These are phyloP conservation scores for Euptelea pleiosperma DNA, from an alignment of 164 flowering plant species.

Conservation along the genomic window DNA sequence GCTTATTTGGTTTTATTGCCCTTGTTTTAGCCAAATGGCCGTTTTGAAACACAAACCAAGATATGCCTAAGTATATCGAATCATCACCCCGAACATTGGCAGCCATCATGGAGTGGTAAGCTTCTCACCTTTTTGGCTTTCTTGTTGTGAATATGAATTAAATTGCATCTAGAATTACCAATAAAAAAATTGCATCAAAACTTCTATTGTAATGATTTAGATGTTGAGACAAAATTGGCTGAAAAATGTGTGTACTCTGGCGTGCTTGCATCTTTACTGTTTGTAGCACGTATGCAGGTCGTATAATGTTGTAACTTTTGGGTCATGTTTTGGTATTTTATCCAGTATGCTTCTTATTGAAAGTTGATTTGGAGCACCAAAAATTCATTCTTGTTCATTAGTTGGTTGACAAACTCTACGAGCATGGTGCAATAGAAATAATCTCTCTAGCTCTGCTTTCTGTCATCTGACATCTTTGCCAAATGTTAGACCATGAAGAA, in stretches of 20 bases:
- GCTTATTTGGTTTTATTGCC: conserved; percentile 1
- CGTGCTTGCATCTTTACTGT: too few species aligned
- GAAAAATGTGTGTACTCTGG: too few species aligned
- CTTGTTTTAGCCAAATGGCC: conserved; percentile 84
- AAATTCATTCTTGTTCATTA: conserved; percentile 4
- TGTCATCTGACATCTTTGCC: background rate
- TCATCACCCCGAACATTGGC: conserved; percentile 99
- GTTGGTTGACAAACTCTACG: conserved; percentile 11
- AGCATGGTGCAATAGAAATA: conserved; percentile 21
- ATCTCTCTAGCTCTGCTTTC: background rate
- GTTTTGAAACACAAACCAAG: conserved; percentile 96
- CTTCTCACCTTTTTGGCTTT: background rate
- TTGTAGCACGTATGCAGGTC: too few species aligned
- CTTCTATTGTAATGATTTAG: too few species aligned
- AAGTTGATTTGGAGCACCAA: conserved; percentile 9
- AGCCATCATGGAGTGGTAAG: conserved; percentile 99
- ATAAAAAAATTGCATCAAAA: too few species aligned
- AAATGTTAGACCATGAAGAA: background rate
- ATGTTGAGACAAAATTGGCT: too few species aligned
- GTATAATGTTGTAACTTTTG: too few species aligned
- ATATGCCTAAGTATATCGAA: conserved; percentile 95
- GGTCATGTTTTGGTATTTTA: too few species aligned
- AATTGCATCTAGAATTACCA: too few species aligned
- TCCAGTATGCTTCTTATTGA: too few species aligned
- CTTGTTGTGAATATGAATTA: conserved; percentile 1